Conservation (phyloP, 2,329 filamentous ascomycete genomes). For the Gaeumannomyces sp. region DNA sequence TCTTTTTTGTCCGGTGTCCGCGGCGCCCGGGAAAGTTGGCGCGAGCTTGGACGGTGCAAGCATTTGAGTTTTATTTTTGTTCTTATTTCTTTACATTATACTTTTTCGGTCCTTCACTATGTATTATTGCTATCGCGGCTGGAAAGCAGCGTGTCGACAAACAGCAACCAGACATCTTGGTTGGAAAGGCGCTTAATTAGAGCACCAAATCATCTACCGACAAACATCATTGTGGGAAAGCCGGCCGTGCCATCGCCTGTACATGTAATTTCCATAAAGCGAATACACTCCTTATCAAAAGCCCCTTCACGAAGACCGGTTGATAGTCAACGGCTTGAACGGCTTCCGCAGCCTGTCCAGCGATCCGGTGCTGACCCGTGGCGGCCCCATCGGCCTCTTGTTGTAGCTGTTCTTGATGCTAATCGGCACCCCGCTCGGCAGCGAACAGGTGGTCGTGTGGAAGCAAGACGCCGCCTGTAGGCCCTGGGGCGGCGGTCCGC, state of each 20-base stretch:
- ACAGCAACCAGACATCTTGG: too few species aligned
- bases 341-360: constrained; percentile 47
- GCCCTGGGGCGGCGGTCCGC: constrained; percentile 24
- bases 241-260: background rate
- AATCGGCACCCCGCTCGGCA: constrained; percentile 22
- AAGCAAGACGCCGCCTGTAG: constrained; percentile 37
- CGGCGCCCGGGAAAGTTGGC: too few species aligned
- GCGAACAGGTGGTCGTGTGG: constrained; percentile 45
- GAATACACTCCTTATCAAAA: background rate
- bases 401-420: constrained; percentile 22
- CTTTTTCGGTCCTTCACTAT: too few species aligned
- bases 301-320: constrained; percentile 24
- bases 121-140: too few species aligned
- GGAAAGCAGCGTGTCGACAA: too few species aligned
- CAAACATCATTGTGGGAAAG: background rate
- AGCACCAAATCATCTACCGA: background rate
- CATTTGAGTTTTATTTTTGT: background rate
- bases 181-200: background rate
- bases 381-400: constrained; percentile 37
- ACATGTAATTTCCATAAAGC: background rate
- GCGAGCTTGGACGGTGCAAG: background rate
- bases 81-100: background rate
- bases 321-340: constrained; percentile 52
- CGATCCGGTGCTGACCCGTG: constrained; percentile 36
- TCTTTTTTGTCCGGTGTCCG: too few species aligned